A percentile compares a stretch with the other conserved stretches of the same genome.
phyloP scores from a whole-genome alignment of 1,284 basidiomycete species.

The Trichosporon ovoides region DNA sequence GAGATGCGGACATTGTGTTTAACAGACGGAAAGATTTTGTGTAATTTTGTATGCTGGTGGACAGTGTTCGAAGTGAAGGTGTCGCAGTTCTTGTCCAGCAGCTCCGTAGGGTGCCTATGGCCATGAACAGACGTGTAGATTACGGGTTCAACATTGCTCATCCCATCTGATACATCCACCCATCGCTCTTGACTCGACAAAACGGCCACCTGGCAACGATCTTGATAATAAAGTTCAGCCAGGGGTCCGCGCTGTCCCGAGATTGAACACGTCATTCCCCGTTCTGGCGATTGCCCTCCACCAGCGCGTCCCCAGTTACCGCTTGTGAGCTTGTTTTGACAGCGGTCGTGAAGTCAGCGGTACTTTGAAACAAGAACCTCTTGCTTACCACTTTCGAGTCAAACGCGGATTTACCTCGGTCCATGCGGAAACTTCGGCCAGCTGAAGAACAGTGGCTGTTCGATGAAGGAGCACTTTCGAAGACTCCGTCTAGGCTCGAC shows the following conservation, averaged over 20 bases:
- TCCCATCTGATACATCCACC: not conserved
- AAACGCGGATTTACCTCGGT: not conserved
- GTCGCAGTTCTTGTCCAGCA: conserved; percentile 16
- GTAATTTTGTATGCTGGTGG: conserved; percentile 2
- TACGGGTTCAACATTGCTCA: not conserved
- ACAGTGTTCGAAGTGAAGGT: conserved; percentile 3
- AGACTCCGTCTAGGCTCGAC: conserved; percentile 33
- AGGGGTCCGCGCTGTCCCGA: not conserved
- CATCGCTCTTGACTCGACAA: conserved; percentile 3
- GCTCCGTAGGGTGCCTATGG: conserved; percentile 12
- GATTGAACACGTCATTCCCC: not conserved
- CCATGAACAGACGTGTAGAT: conserved; percentile 12
- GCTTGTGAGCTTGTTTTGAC: not conserved
- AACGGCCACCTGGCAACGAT: conserved; percentile 1
- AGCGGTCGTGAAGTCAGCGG: not conserved
- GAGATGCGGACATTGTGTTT: conserved; percentile 2
- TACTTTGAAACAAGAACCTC: too few relatives aligned
- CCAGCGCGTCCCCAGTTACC: not conserved
- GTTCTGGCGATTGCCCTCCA: not conserved
- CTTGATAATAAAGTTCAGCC: conserved; percentile 4
- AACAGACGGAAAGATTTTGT: not conserved
- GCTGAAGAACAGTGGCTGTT: conserved; percentile 42
- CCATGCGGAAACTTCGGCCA: conserved; percentile 30
- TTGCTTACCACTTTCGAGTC: not conserved
- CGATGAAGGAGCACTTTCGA: conserved; percentile 15